These are phyloP conservation scores for Zanthoxylum bungeanum DNA, from an alignment of 345 rosid species.

Conservation along the genomic window DNA sequence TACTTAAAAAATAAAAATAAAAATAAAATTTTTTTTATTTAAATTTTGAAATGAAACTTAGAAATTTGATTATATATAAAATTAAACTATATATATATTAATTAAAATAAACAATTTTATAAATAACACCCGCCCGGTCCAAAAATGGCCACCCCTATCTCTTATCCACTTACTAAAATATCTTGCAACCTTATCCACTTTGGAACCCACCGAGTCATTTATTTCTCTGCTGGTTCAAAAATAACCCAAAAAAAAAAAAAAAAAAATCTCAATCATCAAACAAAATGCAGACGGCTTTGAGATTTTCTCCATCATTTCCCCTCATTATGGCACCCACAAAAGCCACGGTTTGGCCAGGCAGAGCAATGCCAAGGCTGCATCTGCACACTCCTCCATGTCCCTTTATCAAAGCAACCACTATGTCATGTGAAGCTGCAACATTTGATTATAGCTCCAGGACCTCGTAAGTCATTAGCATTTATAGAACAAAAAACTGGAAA, in stretches of 20 bases:
- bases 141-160: too few species aligned
- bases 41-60: too few species aligned
- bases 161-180: too few species aligned
- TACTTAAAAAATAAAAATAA: too few species aligned
- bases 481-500: background rate
- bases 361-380: slow-evolving; percentile 18
- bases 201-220: too few species aligned
- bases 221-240: background rate
- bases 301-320: slow-evolving; percentile 20
- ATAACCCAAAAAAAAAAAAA: too few species aligned
- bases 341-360: slow-evolving; percentile 24
- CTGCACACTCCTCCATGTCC: slow-evolving; percentile 17
- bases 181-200: too few species aligned
- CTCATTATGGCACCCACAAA: slow-evolving; percentile 19
- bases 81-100: too few species aligned
- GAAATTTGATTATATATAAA: too few species aligned
- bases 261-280: background rate
- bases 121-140: too few species aligned
- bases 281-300: slow-evolving; percentile 43
- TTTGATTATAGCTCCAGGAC: slow-evolving; percentile 47
- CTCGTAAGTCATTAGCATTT: slow-evolving; percentile 32
- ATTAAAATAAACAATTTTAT: too few species aligned
- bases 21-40: too few species aligned
- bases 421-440: slow-evolving; percentile 23
- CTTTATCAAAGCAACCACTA: slow-evolving; percentile 26